These are phyloP conservation scores for Yamadazyma tumulicola DNA, from an alignment of 805 yeast species.

Conservation along the genomic window DNA sequence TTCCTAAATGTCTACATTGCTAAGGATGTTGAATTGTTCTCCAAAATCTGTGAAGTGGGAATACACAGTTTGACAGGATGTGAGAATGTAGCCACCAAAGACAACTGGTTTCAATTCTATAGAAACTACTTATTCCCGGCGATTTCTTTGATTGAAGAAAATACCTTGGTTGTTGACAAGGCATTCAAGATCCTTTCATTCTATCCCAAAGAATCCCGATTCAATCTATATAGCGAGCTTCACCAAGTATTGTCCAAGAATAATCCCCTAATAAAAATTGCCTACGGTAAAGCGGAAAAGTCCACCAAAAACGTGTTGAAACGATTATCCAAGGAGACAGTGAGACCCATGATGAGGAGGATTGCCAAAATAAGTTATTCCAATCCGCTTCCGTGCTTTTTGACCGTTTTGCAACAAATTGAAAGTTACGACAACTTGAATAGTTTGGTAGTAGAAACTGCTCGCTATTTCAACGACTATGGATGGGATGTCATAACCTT, in stretches of 20 bases:
- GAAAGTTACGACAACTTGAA: constrained; percentile 90
- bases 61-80: constrained; percentile 27
- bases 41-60: constrained; percentile 63
- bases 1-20: constrained; percentile 57
- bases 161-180: constrained; percentile 58
- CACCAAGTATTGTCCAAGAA: constrained; percentile 55
- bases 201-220: constrained; percentile 63
- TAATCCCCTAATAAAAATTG: constrained; percentile 51
- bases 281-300: constrained; percentile 67
- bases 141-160: constrained; percentile 48
- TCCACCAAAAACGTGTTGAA: constrained; percentile 75
- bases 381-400: constrained; percentile 76
- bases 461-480: constrained; percentile 66
- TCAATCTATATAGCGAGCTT: constrained; percentile 78
- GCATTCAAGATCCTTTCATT: constrained; percentile 51
- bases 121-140: constrained; percentile 68
- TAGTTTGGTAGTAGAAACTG: constrained; percentile 72
- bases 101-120: constrained; percentile 54
- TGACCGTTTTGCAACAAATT: constrained; percentile 70
- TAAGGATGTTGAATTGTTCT: constrained; percentile 43
- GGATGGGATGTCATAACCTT: constrained; percentile 85
- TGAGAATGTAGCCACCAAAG: constrained; percentile 7
- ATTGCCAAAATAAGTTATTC: constrained; percentile 68
- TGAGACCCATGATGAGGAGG: constrained; percentile 65
- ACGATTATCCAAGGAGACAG: constrained; percentile 77